Percentiles rank a stretch among this genome's conserved stretches.
Evolutionary conservation across 495 filamentous ascomycete genomes (phyloP).

Genomic region (Hypoxylon lienhwacheense): DNA sequence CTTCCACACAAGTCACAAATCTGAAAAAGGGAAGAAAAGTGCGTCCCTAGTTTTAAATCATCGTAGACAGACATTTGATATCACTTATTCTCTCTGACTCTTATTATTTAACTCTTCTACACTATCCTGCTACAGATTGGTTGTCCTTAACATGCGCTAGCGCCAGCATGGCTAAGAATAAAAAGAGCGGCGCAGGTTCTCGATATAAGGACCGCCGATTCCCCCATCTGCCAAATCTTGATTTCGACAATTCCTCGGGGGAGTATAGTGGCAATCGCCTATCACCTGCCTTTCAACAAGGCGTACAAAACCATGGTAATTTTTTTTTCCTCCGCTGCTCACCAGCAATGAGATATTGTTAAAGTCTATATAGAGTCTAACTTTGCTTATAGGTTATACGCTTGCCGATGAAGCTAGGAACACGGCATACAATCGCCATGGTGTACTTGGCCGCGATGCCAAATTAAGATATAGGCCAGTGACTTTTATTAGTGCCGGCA

Average conservation of each 20-base stretch:
- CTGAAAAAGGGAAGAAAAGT: too few relatives aligned
- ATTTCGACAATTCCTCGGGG: slow-evolving; percentile 3
- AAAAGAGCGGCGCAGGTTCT: slow-evolving; percentile 7
- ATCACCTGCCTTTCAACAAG: neutral
- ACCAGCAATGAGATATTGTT: neutral
- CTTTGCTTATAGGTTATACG: slow-evolving; percentile 52
- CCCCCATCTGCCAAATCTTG: slow-evolving; percentile 1
- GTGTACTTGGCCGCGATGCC: slow-evolving; percentile 43
- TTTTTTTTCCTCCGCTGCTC: neutral
- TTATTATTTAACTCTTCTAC: neutral
- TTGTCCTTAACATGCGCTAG: neutral
- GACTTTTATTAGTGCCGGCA: slow-evolving; percentile 72
- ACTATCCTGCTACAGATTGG: neutral
- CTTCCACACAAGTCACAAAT: too few relatives aligned
- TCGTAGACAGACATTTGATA: too few relatives aligned
- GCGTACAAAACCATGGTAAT: slow-evolving; percentile 19
- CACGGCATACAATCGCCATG: slow-evolving; percentile 61
- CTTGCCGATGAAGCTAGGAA: slow-evolving; percentile 78
- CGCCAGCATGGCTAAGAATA: slow-evolving; percentile 20
- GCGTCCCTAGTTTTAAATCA: too few relatives aligned
- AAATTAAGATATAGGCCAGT: slow-evolving; percentile 59
- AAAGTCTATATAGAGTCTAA: neutral
- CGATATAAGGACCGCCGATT: slow-evolving; percentile 16
- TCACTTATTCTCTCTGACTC: too few relatives aligned
- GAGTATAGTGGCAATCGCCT: slow-evolving; percentile 19